Conservation (phyloP, 228 moss, liverwort and hornwort species). For the Sphagnum magellanicum region DNA sequence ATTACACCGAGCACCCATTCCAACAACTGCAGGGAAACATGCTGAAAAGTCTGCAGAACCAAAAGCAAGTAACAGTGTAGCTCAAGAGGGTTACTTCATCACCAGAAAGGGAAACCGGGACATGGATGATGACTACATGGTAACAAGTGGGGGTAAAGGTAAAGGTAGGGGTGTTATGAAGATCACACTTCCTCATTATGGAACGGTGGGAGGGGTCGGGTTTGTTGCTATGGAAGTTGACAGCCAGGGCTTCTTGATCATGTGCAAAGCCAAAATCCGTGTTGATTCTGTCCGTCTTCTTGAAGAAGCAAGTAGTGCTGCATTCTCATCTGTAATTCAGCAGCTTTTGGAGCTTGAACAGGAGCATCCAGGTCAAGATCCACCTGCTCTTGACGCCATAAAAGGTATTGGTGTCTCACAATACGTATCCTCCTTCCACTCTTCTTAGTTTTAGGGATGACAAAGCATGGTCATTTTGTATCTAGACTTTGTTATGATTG, state of each 20-base stretch:
- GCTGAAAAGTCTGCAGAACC: constrained; percentile 28
- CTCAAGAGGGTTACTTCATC: constrained; percentile 87
- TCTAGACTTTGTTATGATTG: too few species aligned
- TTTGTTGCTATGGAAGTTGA: constrained; percentile 92
- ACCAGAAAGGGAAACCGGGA: constrained; percentile 71
- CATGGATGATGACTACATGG: constrained; percentile 67
- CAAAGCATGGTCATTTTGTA: too few species aligned
- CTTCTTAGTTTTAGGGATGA: too few species aligned
- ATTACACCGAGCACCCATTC: constrained; percentile 82
- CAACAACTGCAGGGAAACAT: constrained; percentile 28
- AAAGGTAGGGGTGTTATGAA: constrained; percentile 83
- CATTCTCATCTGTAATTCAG: constrained; percentile 61
- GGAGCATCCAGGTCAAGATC: constrained; percentile 72
- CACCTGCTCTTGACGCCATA: constrained; percentile 79
- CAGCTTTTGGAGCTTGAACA: constrained; percentile 80
- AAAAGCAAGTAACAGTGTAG: constrained; percentile 53
- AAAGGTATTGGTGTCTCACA: constrained; percentile 40
- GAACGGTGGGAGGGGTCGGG: constrained; percentile 64
- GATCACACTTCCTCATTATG: constrained; percentile 79
- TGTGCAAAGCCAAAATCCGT: constrained; percentile 89
- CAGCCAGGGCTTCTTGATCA: constrained; percentile 61
- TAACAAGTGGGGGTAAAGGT: constrained; percentile 66
- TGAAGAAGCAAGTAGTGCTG: constrained; percentile 74
- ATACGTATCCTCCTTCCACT: too few species aligned
- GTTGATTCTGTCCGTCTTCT: constrained; percentile 74